Evolutionary conservation across 2,329 filamentous ascomycete genomes (phyloP), one percentile per base, ranked within the genome.

Genomic region (Aspergillus jensenii): DNA sequence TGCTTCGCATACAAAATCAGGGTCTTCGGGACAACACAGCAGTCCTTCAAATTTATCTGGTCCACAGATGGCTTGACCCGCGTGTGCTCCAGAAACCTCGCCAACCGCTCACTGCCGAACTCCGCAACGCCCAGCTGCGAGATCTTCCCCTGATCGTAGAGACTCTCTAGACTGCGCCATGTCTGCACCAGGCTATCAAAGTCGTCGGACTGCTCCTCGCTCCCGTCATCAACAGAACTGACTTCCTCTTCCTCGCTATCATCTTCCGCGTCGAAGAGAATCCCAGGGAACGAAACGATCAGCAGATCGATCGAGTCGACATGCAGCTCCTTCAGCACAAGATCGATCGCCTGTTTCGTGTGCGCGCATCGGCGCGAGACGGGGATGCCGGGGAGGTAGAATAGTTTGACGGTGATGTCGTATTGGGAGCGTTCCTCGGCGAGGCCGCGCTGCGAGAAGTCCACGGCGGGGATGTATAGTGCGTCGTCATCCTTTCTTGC

Each of bases 41-140:
- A 98, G 76, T 98, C 91, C 67, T 90, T 88, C 51, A 96, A 85
- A 72, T 98, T 98, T 81, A 99, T 96, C 81, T 99, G 95, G 75
- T 98, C 87, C 41, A 98, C 93, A 19, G 85, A 84, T 0, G 95
- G 95, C 65, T 84, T 85, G 59, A 96, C 81, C 41, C 80, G 81
- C 21, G 90, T 89, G 60, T 85, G 81, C 43, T 85, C 81, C 25
- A 98, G 79, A 68, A 99, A 93, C 14, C 85, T 85, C n/a, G 83
- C 78, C 39, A 99, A 80, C 68, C 95, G 89, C 66, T 92, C 87
- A 65, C 87, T 90, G 55, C 93, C 93, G 71, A 97, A 98, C 75
- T 99, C 95, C 50, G 95, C 87, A 25, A 98, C 84, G 1, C 95
- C 95, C 9, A 99, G 82, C 65, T 86, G 87, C 64, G 83, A 81